Percentiles rank a stretch among this genome's conserved stretches.
Evolutionary conservation across 176 grass and related monocot genomes (phyloP).

Genomic region (Musa schizocarpa): DNA sequence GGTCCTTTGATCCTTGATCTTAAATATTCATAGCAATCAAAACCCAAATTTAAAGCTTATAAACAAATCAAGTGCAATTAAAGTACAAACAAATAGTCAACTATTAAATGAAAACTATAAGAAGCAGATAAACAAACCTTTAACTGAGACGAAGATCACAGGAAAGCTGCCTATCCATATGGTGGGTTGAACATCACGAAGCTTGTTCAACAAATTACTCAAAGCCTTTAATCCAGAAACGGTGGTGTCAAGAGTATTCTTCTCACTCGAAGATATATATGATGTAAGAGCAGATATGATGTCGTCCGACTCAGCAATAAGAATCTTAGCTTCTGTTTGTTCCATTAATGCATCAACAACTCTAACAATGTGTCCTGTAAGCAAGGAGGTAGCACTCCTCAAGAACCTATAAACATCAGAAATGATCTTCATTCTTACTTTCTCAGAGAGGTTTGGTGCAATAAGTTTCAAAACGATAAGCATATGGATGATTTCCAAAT

Average conservation of each 20-base stretch:
- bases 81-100: background rate
- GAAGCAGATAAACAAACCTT: conserved; percentile 37
- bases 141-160: conserved; percentile 49
- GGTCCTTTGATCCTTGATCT: too few relatives aligned
- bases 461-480: conserved; percentile 48
- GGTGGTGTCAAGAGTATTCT: conserved; percentile 62
- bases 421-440: conserved; percentile 51
- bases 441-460: conserved; percentile 49
- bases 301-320: conserved; percentile 42
- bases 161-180: conserved; percentile 60
- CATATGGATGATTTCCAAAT: conserved; percentile 44
- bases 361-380: conserved; percentile 54
- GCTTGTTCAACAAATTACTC: conserved; percentile 54
- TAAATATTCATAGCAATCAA: too few relatives aligned
- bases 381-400: conserved; percentile 32
- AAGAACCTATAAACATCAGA: conserved; percentile 50
- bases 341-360: conserved; percentile 51
- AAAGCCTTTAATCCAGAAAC: conserved; percentile 42
- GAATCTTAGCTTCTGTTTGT: conserved; percentile 39
- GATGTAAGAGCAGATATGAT: conserved; percentile 44
- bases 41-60: too few relatives aligned
- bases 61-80: background rate
- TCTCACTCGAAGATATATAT: conserved; percentile 55
- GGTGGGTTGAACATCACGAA: conserved; percentile 27
- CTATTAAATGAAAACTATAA: background rate